phyloP scores from a whole-genome alignment of 163 green algal genomes.

The Chlorella variabilis region DNA sequence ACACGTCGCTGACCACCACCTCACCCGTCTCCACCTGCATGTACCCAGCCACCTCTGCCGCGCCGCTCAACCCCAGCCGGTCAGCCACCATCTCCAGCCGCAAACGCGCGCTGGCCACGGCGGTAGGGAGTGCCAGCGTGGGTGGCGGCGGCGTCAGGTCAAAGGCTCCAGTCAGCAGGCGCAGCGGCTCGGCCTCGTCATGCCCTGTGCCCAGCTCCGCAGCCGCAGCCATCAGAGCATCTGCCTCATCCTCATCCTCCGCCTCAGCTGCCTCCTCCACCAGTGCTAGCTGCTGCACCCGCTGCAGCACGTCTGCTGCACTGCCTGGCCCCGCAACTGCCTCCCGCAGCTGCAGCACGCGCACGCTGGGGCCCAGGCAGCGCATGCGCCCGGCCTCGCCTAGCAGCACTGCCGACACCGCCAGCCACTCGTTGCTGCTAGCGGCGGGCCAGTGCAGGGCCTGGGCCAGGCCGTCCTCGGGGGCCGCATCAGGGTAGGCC shows the following conservation, averaged over 20 bases:
- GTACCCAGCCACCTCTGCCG: slow-evolving; percentile 30
- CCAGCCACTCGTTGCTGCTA: slow-evolving; percentile 26
- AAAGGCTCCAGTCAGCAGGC: slow-evolving; percentile 6
- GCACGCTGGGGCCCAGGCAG: slow-evolving; percentile 37
- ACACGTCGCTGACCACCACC: slow-evolving; percentile 40
- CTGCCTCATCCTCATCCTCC: not conserved
- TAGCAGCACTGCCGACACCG: slow-evolving; percentile 28
- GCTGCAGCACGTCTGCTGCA: not conserved
- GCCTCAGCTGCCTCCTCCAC: not conserved
- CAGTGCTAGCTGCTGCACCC: slow-evolving; percentile 11
- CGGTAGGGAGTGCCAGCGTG: slow-evolving; percentile 15
- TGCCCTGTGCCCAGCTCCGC: not conserved
- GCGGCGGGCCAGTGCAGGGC: slow-evolving; percentile 27
- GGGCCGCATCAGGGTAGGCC: not conserved
- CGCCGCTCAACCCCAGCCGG: slow-evolving; percentile 40
- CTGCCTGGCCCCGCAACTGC: not conserved
- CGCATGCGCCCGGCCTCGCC: slow-evolving; percentile 32
- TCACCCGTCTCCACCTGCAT: slow-evolving; percentile 48
- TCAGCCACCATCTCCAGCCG: slow-evolving; percentile 36
- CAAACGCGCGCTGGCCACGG: not conserved
- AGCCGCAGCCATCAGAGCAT: not conserved
- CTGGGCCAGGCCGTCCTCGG: not conserved
- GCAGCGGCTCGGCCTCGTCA: not conserved
- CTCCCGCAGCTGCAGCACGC: slow-evolving; percentile 31
- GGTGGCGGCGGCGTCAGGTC: slow-evolving; percentile 40